These are phyloP conservation scores for Beauveria scarabaeidicola DNA, from an alignment of 2,329 filamentous ascomycete species.

Conservation along the genomic window DNA sequence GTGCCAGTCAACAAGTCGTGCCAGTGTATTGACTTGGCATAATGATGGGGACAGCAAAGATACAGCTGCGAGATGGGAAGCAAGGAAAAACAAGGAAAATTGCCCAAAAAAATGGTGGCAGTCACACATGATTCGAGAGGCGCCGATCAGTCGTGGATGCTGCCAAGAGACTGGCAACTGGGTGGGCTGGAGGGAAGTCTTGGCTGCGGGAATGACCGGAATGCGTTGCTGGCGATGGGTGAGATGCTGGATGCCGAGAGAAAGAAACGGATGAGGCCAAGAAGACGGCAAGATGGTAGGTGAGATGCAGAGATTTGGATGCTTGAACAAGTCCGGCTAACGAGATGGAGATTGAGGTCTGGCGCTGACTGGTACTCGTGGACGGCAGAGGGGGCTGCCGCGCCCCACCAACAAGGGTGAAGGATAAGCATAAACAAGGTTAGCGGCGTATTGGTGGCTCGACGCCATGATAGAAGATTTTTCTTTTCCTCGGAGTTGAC, in stretches of 20 bases:
- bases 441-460: neutral
- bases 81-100: neutral
- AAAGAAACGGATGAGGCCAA: neutral
- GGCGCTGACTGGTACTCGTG: no score
- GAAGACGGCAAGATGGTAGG: neutral
- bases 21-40: no score
- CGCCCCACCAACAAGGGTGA: no score
- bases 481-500: neutral
- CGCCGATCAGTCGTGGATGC: neutral
- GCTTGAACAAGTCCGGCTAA: no score
- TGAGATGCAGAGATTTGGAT: neutral
- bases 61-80: neutral
- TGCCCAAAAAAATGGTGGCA: no score
- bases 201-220: neutral
- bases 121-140: neutral
- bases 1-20: no score
- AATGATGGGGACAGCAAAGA: no score
- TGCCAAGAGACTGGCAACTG: neutral
- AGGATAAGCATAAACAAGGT: slow-evolving; percentile 2
- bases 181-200: neutral
- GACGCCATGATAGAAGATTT: neutral
- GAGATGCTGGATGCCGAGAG: neutral
- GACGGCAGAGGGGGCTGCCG: no score
- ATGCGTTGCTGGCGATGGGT: neutral
- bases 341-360: neutral